A percentile compares a stretch with the other conserved stretches of the same genome.
Evolutionary conservation across 139 green algal genomes (phyloP).

Genomic region (Mesostigma viride): DNA sequence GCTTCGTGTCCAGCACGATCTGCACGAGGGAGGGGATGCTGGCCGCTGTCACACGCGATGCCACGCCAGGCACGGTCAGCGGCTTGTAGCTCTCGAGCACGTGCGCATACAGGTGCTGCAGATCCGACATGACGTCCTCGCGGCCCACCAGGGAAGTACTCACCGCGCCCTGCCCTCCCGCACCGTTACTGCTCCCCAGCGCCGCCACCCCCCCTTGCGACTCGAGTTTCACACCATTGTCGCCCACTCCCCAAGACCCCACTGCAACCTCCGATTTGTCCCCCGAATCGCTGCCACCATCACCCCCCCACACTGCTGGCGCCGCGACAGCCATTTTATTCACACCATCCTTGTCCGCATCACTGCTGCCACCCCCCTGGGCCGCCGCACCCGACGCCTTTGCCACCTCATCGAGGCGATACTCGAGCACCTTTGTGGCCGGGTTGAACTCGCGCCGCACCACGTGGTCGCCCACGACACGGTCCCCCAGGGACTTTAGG

Average conservation of each 20-base stretch:
- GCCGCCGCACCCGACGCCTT: too few species aligned
- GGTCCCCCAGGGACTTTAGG: constrained; percentile 41
- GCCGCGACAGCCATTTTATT: too few species aligned
- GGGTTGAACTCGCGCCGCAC: constrained; percentile 24
- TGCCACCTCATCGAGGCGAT: constrained; percentile 23
- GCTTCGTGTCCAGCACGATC: constrained; percentile 32
- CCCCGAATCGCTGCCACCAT: too few species aligned
- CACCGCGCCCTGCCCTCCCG: too few species aligned
- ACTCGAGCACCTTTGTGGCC: constrained; percentile 33
- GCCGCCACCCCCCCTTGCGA: too few species aligned
- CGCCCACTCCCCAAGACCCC: too few species aligned
- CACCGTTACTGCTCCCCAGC: too few species aligned
- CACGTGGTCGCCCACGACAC: constrained; percentile 16
- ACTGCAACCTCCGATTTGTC: too few species aligned
- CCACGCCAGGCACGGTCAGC: not conserved
- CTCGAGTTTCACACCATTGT: too few species aligned
- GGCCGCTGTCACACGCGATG: not conserved
- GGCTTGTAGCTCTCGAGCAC: constrained; percentile 49
- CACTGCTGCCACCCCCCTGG: too few species aligned
- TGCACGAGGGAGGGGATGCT: not conserved
- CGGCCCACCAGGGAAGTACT: not conserved
- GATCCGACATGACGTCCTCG: constrained; percentile 16
- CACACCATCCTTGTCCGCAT: too few species aligned
- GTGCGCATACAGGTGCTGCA: constrained; percentile 24
- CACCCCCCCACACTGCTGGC: too few species aligned